Conservation (phyloP, 305 asterid genomes). For the Fraxinus sp. region DNA sequence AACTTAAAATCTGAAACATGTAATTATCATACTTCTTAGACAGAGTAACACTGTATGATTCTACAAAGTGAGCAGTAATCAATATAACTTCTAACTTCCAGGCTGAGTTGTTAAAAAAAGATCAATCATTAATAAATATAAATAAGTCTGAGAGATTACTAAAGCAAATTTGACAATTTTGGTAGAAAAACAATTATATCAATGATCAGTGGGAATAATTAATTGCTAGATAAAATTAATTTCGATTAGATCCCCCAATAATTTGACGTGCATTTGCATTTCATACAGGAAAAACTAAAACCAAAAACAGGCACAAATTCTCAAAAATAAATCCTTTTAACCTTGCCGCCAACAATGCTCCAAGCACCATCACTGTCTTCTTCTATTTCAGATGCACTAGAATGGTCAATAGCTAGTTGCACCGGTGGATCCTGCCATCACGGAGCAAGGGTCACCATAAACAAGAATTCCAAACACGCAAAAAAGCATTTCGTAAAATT, state of each 20-base stretch:
- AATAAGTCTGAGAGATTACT: not conserved
- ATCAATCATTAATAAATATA: not conserved
- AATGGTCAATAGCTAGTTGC: slow-evolving; percentile 56
- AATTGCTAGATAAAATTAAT: not conserved
- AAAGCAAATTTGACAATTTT: not conserved
- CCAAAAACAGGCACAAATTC: not conserved
- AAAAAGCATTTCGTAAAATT: not conserved
- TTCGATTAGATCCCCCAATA: not conserved
- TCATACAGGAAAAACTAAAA: not conserved
- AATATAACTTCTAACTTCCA: not conserved
- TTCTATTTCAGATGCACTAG: slow-evolving; percentile 67
- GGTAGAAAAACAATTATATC: not conserved
- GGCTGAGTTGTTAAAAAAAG: not conserved
- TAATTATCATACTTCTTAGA: not conserved
- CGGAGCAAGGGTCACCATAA: slow-evolving; percentile 25
- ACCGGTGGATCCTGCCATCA: slow-evolving; percentile 67
- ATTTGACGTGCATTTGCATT: not conserved
- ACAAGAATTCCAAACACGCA: slow-evolving; percentile 5
- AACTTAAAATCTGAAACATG: not conserved
- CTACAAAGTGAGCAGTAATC: not conserved
- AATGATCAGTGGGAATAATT: not conserved
- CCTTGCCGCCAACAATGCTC: slow-evolving; percentile 96
- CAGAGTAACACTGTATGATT: not conserved
- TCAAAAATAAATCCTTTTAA: slow-evolving; percentile 24
- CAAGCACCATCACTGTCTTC: slow-evolving; percentile 81